Evolutionary conservation across 2,329 filamentous ascomycete species (phyloP).

Genomic region (Fonsecaea pedrosoi): DNA sequence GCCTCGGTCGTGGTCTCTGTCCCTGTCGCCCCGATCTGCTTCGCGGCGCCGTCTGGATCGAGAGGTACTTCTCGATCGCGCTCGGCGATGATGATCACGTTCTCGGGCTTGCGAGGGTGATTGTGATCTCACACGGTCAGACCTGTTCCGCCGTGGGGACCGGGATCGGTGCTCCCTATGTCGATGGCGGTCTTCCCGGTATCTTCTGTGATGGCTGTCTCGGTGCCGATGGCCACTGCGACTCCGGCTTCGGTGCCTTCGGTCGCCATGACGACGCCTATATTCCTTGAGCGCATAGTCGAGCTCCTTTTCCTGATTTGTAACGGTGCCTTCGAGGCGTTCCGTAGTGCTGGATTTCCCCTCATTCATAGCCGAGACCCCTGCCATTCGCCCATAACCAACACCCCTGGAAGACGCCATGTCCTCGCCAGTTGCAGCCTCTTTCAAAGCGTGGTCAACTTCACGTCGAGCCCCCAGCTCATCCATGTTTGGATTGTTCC

Average conservation of each 20-base stretch:
- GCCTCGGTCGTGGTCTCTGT: slow-evolving; percentile 23
- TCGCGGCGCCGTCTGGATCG: slow-evolving; percentile 20
- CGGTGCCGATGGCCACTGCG: slow-evolving; percentile 43
- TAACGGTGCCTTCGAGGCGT: slow-evolving; percentile 42
- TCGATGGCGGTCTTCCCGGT: slow-evolving; percentile 44
- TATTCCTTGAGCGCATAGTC: slow-evolving; percentile 42
- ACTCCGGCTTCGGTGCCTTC: slow-evolving; percentile 28
- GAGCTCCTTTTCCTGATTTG: slow-evolving; percentile 38
- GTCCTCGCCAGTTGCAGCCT: slow-evolving; percentile 45
- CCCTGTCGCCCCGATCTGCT: slow-evolving; percentile 15
- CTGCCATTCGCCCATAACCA: slow-evolving; percentile 41
- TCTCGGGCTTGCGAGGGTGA: slow-evolving; percentile 27
- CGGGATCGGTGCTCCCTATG: slow-evolving; percentile 44
- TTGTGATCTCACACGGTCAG: slow-evolving; percentile 42
- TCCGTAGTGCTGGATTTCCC: slow-evolving; percentile 41
- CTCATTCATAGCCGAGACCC: slow-evolving; percentile 20
- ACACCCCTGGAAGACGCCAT: slow-evolving; percentile 43
- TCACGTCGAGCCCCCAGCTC: slow-evolving; percentile 66
- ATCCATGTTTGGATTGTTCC: slow-evolving; percentile 66
- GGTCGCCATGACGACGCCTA: slow-evolving; percentile 46
- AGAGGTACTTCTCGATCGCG: slow-evolving; percentile 24
- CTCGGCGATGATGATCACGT: slow-evolving; percentile 22
- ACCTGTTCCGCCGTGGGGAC: slow-evolving; percentile 40
- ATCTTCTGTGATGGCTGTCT: slow-evolving; percentile 44
- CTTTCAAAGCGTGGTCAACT: slow-evolving; percentile 60